A percentile compares a stretch with the other conserved stretches of the same genome.
These are phyloP conservation scores for Amauroascus niger DNA, from an alignment of 2,329 filamentous ascomycete species.

Conservation along the genomic window DNA sequence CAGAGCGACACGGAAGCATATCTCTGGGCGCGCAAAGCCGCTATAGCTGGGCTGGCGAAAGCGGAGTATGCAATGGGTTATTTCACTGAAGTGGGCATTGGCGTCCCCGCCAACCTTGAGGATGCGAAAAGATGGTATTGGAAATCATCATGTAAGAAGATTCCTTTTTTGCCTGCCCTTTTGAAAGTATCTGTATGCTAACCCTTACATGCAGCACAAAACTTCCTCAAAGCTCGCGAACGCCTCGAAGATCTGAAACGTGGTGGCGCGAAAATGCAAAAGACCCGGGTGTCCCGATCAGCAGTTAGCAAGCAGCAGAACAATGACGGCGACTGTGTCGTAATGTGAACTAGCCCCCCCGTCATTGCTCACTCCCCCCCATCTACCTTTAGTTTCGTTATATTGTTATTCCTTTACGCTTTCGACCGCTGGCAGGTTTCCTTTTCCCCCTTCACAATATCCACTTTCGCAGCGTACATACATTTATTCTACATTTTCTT, in stretches of 20 bases:
- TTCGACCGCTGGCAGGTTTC: constrained; percentile 5
- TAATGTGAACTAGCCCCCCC: constrained; percentile 54
- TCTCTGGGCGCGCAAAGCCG: constrained; percentile 91
- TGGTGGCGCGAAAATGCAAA: constrained; percentile 61
- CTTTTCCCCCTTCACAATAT: not conserved
- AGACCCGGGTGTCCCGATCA: constrained; percentile 69
- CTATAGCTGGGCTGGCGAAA: constrained; percentile 76
- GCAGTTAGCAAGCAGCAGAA: constrained; percentile 59
- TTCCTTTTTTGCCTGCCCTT: constrained; percentile 22
- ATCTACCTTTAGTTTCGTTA: not conserved
- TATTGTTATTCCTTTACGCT: not conserved
- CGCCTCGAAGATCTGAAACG: constrained; percentile 85
- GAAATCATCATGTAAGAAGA: constrained; percentile 74
- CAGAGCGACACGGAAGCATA: constrained; percentile 96
- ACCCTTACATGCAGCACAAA: constrained; percentile 56
- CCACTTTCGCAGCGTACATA: not conserved
- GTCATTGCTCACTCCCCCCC: not conserved
- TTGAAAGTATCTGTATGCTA: not conserved
- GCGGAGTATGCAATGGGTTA: constrained; percentile 98
- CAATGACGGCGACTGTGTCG: constrained; percentile 75
- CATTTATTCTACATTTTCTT: not conserved
- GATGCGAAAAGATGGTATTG: constrained; percentile 99
- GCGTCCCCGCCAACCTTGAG: constrained; percentile 72
- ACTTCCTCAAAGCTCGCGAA: constrained; percentile 86
- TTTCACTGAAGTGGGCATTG: constrained; percentile 92